Evolutionary conservation across 371 early-diverging fungal species (phyloP).

Genomic region (Rhizopus delemar): DNA sequence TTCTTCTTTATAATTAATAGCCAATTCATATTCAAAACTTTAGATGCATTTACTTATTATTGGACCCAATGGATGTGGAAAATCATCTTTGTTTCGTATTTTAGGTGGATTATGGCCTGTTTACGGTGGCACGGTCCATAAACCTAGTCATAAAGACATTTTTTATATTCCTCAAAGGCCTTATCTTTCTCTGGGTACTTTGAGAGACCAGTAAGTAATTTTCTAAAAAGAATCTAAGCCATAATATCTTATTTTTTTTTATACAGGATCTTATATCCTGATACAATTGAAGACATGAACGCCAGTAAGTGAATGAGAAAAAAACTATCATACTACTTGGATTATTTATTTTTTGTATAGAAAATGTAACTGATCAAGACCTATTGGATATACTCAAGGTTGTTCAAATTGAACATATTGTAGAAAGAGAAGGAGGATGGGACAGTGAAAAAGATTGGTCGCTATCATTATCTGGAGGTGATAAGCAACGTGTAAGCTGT

Average conservation of each 20-base stretch:
- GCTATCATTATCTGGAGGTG: slow-evolving; percentile 81
- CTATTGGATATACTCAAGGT: slow-evolving; percentile 72
- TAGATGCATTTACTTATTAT: slow-evolving; percentile 88
- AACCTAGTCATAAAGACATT: slow-evolving; percentile 81
- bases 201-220: slow-evolving; percentile 82
- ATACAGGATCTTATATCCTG: slow-evolving; percentile 78
- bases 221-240: neutral
- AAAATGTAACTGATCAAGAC: slow-evolving; percentile 64
- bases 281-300: slow-evolving; percentile 72
- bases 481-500: slow-evolving; percentile 75
- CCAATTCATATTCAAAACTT: neutral
- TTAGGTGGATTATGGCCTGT: slow-evolving; percentile 95
- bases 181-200: slow-evolving; percentile 90
- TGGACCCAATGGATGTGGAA: slow-evolving; percentile 96
- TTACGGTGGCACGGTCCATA: slow-evolving; percentile 83
- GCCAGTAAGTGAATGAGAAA: slow-evolving; percentile 29
- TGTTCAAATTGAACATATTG: slow-evolving; percentile 76
- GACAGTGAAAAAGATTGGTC: slow-evolving; percentile 84
- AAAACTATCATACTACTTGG: too few species aligned
- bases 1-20: neutral
- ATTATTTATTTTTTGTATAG: slow-evolving; percentile 8
- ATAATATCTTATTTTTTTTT: neutral
- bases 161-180: slow-evolving; percentile 98
- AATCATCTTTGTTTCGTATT: slow-evolving; percentile 94
- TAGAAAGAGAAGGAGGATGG: slow-evolving; percentile 90